These are phyloP conservation scores for Dictyostelium brefeldianum DNA, from an alignment of 78 protist genomes.

Conservation along the genomic window DNA sequence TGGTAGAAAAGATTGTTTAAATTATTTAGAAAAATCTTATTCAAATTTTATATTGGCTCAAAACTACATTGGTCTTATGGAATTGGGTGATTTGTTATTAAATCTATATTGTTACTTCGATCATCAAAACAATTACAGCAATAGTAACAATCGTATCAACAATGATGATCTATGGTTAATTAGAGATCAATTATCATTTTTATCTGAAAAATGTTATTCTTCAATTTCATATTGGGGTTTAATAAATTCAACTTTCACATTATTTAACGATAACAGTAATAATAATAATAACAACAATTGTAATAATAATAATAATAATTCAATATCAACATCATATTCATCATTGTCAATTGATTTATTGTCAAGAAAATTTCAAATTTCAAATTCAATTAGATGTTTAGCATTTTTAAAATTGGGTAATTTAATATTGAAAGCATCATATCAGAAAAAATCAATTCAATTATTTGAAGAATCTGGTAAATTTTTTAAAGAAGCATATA, in stretches of 20 bases:
- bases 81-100: slow-evolving; percentile 25
- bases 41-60: slow-evolving; percentile 64
- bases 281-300: too few relatives aligned
- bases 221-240: slow-evolving; percentile 55
- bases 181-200: slow-evolving; percentile 1
- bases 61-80: slow-evolving; percentile 15
- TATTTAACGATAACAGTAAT: neutral
- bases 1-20: slow-evolving; percentile 37
- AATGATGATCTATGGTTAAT: neutral
- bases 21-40: slow-evolving; percentile 41
- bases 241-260: neutral
- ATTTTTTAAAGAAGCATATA: slow-evolving; percentile 41
- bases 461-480: slow-evolving; percentile 13
- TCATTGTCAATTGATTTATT: neutral
- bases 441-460: neutral
- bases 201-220: slow-evolving; percentile 38
- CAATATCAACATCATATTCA: neutral
- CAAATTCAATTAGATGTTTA: neutral
- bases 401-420: slow-evolving; percentile 28
- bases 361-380: slow-evolving; percentile 6
- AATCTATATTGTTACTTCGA: neutral
- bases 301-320: neutral
- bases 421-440: neutral
- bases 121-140: neutral
- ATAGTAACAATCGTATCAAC: neutral